Percentiles rank a stretch among this genome's conserved stretches.
phyloP scores from a whole-genome alignment of 352 stramenopile species.

The Phytopythium litorale region DNA sequence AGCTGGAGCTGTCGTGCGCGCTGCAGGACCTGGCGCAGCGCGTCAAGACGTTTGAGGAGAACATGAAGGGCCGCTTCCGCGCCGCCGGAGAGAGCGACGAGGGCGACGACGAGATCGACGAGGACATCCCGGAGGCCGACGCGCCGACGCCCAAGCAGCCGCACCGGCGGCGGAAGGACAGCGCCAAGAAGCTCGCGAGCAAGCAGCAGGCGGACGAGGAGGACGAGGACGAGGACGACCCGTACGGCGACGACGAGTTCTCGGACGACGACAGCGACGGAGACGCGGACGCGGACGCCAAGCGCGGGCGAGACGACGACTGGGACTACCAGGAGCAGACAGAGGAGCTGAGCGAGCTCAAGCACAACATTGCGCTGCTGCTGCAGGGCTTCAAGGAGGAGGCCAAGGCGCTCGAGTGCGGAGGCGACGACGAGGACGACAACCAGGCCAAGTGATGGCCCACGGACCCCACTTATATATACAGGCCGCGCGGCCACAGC shows the following conservation, averaged over 20 bases:
- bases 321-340: slow-evolving; percentile 59
- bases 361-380: slow-evolving; percentile 61
- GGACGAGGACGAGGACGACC: slow-evolving; percentile 18
- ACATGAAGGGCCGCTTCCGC: slow-evolving; percentile 59
- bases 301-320: slow-evolving; percentile 15
- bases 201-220: slow-evolving; percentile 28
- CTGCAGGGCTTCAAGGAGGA: slow-evolving; percentile 57
- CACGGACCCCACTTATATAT: background rate
- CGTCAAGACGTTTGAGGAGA: slow-evolving; percentile 67
- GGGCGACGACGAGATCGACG: slow-evolving; percentile 49
- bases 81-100: slow-evolving; percentile 40
- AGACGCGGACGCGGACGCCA: slow-evolving; percentile 24
- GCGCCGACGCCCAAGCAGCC: slow-evolving; percentile 12
- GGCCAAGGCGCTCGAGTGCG: slow-evolving; percentile 37
- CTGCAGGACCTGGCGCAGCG: slow-evolving; percentile 60
- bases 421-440: background rate
- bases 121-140: slow-evolving; percentile 57
- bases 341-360: slow-evolving; percentile 54
- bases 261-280: slow-evolving; percentile 18
- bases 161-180: slow-evolving; percentile 13
- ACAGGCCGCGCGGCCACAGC: background rate
- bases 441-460: slow-evolving; percentile 19
- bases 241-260: slow-evolving; percentile 15
- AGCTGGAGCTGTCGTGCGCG: slow-evolving; percentile 72
- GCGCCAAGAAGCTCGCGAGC: slow-evolving; percentile 17